Conservation (phyloP, 768 basidiomycete species). For the Auricularia auricula-judae region DNA sequence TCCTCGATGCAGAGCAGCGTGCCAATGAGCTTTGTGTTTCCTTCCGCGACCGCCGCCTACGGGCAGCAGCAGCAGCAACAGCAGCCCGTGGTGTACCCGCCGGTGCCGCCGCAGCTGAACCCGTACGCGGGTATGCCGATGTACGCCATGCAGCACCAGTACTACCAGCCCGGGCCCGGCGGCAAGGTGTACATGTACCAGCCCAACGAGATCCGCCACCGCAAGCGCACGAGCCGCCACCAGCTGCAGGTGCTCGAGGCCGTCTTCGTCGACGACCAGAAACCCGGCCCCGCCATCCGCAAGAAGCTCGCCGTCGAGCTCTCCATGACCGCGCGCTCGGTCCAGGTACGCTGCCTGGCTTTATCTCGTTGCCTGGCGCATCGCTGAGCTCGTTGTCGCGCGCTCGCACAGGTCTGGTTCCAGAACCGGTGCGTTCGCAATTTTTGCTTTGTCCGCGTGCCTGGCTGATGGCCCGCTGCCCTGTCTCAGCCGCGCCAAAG, state of each 20-base stretch:
- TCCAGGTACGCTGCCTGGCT: constrained; percentile 55
- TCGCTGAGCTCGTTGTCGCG: background rate
- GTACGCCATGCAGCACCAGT: too few relatives aligned
- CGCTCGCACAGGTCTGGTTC: constrained; percentile 65
- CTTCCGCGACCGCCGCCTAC: too few relatives aligned
- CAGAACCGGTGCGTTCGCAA: constrained; percentile 55
- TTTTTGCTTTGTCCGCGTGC: constrained; percentile 2
- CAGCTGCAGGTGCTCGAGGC: constrained; percentile 87
- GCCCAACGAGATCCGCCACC: constrained; percentile 89
- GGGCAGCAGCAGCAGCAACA: too few relatives aligned
- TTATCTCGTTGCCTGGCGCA: constrained; percentile 9
- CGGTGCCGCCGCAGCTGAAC: too few relatives aligned
- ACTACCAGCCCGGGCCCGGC: constrained; percentile 15
- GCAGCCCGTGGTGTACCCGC: too few relatives aligned
- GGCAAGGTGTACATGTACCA: constrained; percentile 81
- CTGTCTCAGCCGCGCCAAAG: constrained; percentile 61
- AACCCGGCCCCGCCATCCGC: constrained; percentile 74
- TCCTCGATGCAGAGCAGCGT: too few relatives aligned
- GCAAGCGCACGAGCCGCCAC: constrained; percentile 76
- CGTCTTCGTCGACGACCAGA: constrained; percentile 79
- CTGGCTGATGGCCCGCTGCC: constrained; percentile 6
- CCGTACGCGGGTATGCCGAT: too few relatives aligned
- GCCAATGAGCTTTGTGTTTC: too few relatives aligned
- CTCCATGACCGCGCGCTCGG: constrained; percentile 88
- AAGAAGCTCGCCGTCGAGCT: constrained; percentile 73